Percentiles rank a stretch among this genome's conserved stretches.
phyloP scores from a whole-genome alignment of 2,329 filamentous ascomycete species.

The Knoxdaviesia capensis region DNA sequence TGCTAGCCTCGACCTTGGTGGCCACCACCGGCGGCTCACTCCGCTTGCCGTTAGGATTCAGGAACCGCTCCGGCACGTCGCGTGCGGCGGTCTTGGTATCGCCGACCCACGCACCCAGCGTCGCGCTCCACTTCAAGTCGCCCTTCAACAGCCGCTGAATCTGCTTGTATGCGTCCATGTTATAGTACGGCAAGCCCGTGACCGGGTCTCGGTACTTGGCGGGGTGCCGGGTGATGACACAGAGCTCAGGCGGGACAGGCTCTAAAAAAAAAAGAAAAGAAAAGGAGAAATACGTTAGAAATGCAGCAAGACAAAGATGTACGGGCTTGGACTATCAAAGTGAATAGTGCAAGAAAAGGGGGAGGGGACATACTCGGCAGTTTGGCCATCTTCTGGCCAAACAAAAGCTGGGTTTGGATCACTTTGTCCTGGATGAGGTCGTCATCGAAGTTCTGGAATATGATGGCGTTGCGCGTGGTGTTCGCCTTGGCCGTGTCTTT shows the following conservation, averaged over 20 bases:
- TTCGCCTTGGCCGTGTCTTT: not conserved
- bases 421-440: slow-evolving; percentile 33
- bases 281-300: too few relatives aligned
- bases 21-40: too few relatives aligned
- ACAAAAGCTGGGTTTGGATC: slow-evolving; percentile 36
- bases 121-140: slow-evolving; percentile 62
- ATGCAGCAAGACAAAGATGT: not conserved
- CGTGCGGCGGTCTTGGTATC: slow-evolving; percentile 39
- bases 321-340: not conserved
- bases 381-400: slow-evolving; percentile 36
- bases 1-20: too few relatives aligned
- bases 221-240: slow-evolving; percentile 63
- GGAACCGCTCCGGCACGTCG: slow-evolving; percentile 66
- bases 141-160: slow-evolving; percentile 55
- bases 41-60: slow-evolving; percentile 14
- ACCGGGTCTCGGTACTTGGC: slow-evolving; percentile 72
- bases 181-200: slow-evolving; percentile 66
- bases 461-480: slow-evolving; percentile 28
- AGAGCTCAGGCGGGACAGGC: slow-evolving; percentile 34
- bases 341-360: not conserved
- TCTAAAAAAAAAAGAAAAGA: slow-evolving; percentile 14
- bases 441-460: slow-evolving; percentile 39
- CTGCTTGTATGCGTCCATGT: slow-evolving; percentile 61
- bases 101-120: slow-evolving; percentile 72
- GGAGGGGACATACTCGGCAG: slow-evolving; percentile 25